These are phyloP conservation scores for Syzygium grande DNA, from an alignment of 345 rosid genomes.

Conservation along the genomic window DNA sequence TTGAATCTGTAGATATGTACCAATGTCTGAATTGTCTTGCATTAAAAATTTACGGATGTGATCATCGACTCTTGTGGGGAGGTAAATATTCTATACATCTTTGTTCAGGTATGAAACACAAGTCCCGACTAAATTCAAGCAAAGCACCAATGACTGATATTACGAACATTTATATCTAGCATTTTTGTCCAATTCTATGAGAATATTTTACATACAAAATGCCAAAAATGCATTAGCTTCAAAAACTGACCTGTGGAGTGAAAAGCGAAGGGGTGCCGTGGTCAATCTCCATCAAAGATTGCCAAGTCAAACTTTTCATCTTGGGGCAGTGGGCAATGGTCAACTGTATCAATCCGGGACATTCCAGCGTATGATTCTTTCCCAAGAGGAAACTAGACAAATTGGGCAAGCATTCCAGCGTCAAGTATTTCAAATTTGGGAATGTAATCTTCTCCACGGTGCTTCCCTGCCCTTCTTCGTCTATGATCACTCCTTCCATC, in stretches of 20 bases:
- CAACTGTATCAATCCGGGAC: accelerated
- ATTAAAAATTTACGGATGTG: neutral
- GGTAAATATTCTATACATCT: accelerated
- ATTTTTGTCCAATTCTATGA: neutral
- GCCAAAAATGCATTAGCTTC: no score
- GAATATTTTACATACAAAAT: no score
- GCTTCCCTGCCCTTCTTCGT: neutral
- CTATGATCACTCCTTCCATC: neutral
- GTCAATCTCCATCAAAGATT: neutral
- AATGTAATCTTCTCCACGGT: neutral
- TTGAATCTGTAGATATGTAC: no score
- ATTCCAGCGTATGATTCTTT: neutral
- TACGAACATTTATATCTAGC: no score
- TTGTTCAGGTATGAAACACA: neutral
- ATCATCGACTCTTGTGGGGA: neutral
- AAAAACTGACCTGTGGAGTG: neutral
- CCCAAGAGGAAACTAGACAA: neutral
- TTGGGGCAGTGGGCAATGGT: neutral
- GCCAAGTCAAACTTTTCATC: neutral
- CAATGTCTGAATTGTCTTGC: neutral
- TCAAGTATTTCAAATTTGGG: neutral
- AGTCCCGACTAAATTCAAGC: neutral
- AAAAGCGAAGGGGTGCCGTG: accelerated
- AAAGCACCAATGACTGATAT: no score
- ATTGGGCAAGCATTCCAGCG: neutral